Base-by-base conservation (phyloP, 2,329 filamentous ascomycete genomes). In the Xylaria sp. region DNA sequence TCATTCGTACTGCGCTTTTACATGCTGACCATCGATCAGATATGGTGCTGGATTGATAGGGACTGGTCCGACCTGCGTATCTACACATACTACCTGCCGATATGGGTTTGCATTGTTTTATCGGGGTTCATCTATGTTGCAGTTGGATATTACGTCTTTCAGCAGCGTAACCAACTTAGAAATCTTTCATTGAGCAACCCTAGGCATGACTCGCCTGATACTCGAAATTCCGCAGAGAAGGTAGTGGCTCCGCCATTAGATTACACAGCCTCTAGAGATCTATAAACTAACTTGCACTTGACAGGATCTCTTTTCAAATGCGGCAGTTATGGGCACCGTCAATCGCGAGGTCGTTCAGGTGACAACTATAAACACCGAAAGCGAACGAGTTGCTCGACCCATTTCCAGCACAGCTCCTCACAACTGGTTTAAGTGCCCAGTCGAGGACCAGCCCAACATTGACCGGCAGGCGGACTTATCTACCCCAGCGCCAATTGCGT, bases 41-140 rank as follows among this genome's bases (percentile, higher is more conserved):
- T 90, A 25, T 90, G 88, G 88, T 90, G 87, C 77, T 90, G 88
- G 88, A 88, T 90, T 54, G 83, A 83, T 66, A 79, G 80, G 41
- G 79, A 82, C 41, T 89, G 85, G 85, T 86, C 86, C 71, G 81
- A 82, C 49, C 81, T 89, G 15, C 86, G 88, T 39, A 89, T 90
- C 52, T 89, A 86, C 73, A 86, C 86, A 7, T 90, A 89, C 77
- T 90, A 90, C 75, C 82, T 89, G 70, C 85, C 88, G 2, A 87
- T 89, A 56, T 89, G 87, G 87, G 81, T 86, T 12, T 90, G 87
- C 76, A 89, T 88, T 62, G 77, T 84, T 55, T 79, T 87, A 13
- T 89, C 87, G 0, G 78, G 85, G 18, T 65, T 86, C 58, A 87
- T 89, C 65, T 89, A 90, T 71, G 78, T 85, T 23, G 79, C 87